These are phyloP conservation scores for Parathielavia hyrcaniae DNA, from an alignment of 495 filamentous ascomycete species.

Conservation along the genomic window DNA sequence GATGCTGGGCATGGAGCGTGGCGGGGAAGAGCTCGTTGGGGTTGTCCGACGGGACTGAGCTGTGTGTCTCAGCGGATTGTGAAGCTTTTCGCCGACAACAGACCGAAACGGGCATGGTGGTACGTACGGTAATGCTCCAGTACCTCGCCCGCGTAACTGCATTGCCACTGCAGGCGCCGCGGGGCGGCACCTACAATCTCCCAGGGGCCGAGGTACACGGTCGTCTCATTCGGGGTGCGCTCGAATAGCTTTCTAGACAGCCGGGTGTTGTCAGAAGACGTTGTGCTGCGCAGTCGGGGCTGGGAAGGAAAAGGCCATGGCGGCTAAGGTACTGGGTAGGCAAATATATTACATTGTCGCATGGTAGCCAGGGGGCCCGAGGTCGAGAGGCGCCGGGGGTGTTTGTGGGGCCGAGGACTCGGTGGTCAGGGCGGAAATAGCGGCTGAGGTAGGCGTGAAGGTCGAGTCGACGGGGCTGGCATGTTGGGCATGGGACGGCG, in stretches of 20 bases:
- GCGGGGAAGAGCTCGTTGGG: constrained; percentile 29
- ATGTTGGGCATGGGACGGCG: constrained; percentile 26
- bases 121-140: constrained; percentile 36
- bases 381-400: constrained; percentile 33
- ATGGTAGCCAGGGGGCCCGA: constrained; percentile 36
- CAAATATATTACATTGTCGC: constrained; percentile 37
- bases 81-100: not conserved
- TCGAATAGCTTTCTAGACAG: constrained; percentile 32
- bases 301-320: constrained; percentile 6
- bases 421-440: constrained; percentile 29
- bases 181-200: constrained; percentile 29
- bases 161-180: constrained; percentile 33
- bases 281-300: constrained; percentile 11
- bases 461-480: constrained; percentile 29
- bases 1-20: constrained; percentile 33
- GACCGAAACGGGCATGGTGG: not conserved
- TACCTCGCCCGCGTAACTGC: constrained; percentile 34
- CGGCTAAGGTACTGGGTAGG: not conserved
- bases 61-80: constrained; percentile 9
- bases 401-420: constrained; percentile 30
- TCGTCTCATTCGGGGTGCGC: constrained; percentile 28
- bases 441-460: constrained; percentile 33
- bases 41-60: constrained; percentile 31
- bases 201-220: constrained; percentile 37
- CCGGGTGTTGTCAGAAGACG: constrained; percentile 18